Evolutionary conservation across 768 basidiomycete genomes (phyloP), one percentile per base, ranked within the genome.

Genomic region (Mycena metata): DNA sequence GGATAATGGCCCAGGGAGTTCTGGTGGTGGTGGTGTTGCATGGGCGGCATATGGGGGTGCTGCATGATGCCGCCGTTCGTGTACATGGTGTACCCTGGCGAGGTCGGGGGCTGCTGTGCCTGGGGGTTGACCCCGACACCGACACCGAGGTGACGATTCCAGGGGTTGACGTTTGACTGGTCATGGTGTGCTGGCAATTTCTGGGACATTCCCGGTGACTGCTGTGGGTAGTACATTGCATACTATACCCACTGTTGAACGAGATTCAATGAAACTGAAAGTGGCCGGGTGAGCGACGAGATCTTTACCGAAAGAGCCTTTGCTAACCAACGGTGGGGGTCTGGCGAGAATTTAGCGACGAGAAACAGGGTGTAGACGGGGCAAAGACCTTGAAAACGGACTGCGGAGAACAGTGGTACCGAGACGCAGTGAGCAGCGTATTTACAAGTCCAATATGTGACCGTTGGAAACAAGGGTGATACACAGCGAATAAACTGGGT

Each of bases 221-320:
- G 92, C 77, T 93, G 92, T 76, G 92, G 85, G 80, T 92, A 94
- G 83, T 92, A 94, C 92, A 94, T 94, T 81, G 82, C 84, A 85
- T 84, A 26, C 70, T 71, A 71, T 62, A 62, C 49, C 57, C 67
- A 59, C 67, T 57, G 60, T 56, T 36, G 19, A 35, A 50, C 42
- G 35, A 23, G 54, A 15, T 39, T 57, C 42, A 49, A 56, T 64
- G 54, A 35, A 58, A 49, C 24, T 5, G 41, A 49, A 63, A 2
- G 36, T n/a, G 33, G 43, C 2, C 45, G 30, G 23, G 43, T 21
- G 61, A 63, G 42, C n/a, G 36, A 58, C 43, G 33, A 42, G 30
- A 30, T 49, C 30, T 66, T 3, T 57, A 39, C 46, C 58, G n/a
- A n/a, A 23, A 41, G 60, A 24, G 39, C 65, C 39, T 60, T 60